Evolutionary conservation across 352 stramenopile species (phyloP), one percentile per base, ranked within the genome.

Genomic region (Globisporangium ultimum): DNA sequence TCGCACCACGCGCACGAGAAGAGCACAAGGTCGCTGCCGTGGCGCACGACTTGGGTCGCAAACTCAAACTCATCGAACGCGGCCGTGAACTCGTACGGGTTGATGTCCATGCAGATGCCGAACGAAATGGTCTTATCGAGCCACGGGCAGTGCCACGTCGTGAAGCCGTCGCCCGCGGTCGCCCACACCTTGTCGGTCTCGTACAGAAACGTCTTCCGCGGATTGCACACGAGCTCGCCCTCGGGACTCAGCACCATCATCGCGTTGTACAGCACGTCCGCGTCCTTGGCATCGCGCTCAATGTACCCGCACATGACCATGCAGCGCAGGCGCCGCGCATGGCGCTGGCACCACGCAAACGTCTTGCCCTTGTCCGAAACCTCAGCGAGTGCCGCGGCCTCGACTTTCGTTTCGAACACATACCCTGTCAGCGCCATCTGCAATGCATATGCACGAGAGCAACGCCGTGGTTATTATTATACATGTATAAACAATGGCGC

Each of bases 41-140:
- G 61, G 13, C 63, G 28, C 28, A 85, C 58, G 0, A 78, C 76
- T 47, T 89, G 71, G 4, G 63, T 67, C 5, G 72, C 84, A 61
- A 93, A 93, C 67, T 94, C 87, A 53, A 78, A 93, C 13, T 64
- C 68, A 1, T 74, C 71, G 49, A 88, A 93, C 11, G 80, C 70
- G 46, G 87, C 66, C 22, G 64, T 70, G 55, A 96, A 94, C 64
- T 93, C 78, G 53, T 89, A 66, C 18, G 87, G 87, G 55, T 96
- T 96, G 58, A 96, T 94, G 66, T 96, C 87, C 87, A 96, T 96
- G 63, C 87, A 96, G 60, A 96, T 93, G 41, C 87, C 85, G 60
- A 94, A 92, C 2, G 80, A 88, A 18, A 94, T 87, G 7, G 72
- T 81, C 64, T 86, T 84, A 61, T 84, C 36, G 15, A 95, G 76